These are phyloP conservation scores for Pugionium dolabratum DNA, from an alignment of 345 rosid species.

Conservation along the genomic window DNA sequence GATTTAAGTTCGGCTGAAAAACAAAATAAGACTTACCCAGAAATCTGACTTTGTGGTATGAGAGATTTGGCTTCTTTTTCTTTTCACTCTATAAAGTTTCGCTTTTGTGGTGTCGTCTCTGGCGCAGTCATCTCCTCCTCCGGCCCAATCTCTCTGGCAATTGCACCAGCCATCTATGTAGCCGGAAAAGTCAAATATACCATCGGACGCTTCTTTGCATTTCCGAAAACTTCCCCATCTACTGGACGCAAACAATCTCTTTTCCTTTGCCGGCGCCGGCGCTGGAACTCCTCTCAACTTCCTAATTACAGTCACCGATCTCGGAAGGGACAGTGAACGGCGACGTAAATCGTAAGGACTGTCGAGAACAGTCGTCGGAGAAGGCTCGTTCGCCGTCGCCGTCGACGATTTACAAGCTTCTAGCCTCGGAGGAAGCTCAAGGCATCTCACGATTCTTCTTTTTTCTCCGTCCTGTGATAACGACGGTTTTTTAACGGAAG, in stretches of 20 bases:
- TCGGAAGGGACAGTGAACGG: constrained; percentile 41
- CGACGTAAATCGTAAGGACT: constrained; percentile 51
- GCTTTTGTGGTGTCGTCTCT: constrained; percentile 41
- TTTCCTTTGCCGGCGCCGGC: constrained; percentile 37
- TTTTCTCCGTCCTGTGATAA: constrained; percentile 26
- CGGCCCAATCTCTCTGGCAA: constrained; percentile 20
- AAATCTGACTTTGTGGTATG: constrained; percentile 47
- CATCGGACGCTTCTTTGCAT: constrained; percentile 37
- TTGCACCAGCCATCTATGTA: constrained; percentile 7
- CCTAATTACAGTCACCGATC: constrained; percentile 40
- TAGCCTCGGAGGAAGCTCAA: constrained; percentile 73
- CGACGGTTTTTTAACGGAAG: constrained; percentile 16
- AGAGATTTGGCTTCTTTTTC: constrained; percentile 50
- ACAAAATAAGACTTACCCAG: constrained; percentile 46
- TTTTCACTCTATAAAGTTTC: constrained; percentile 48
- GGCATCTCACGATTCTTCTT: constrained; percentile 38
- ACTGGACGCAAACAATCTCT: constrained; percentile 46
- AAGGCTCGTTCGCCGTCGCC: constrained; percentile 32
- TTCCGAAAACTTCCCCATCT: constrained; percentile 56
- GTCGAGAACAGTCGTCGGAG: constrained; percentile 61
- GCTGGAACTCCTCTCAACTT: constrained; percentile 37
- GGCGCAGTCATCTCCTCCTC: background rate
- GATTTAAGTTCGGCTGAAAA: background rate
- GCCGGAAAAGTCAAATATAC: constrained; percentile 38
- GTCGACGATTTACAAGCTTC: constrained; percentile 26